These are phyloP conservation scores for Pseudotulostoma volvatum DNA, from an alignment of 495 filamentous ascomycete genomes.

Conservation along the genomic window DNA sequence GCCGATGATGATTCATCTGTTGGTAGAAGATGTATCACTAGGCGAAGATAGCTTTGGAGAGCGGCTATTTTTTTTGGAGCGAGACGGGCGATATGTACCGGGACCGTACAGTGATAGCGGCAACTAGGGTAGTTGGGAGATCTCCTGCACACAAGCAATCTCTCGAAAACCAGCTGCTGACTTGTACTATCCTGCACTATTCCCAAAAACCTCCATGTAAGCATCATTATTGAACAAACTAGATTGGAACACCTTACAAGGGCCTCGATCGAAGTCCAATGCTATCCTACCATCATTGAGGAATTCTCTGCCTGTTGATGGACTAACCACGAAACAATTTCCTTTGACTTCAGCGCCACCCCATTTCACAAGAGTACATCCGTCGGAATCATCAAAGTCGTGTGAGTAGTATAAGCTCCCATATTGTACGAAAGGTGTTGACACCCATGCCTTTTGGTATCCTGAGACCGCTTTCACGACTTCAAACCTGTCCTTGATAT, in stretches of 20 bases:
- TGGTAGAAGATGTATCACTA: constrained; percentile 14
- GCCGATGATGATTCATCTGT: constrained; percentile 8
- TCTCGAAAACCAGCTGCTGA: constrained; percentile 15
- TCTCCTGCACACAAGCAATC: constrained; percentile 12
- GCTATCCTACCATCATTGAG: constrained; percentile 12
- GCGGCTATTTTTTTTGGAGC: constrained; percentile 13
- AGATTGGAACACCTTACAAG: constrained; percentile 9
- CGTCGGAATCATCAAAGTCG: constrained; percentile 3
- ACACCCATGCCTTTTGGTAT: constrained; percentile 14
- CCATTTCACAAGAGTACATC: constrained; percentile 5
- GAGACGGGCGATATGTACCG: constrained; percentile 13
- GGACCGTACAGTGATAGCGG: constrained; percentile 16
- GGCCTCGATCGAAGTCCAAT: constrained; percentile 15
- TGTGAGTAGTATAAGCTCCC: constrained; percentile 15
- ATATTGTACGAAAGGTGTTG: constrained; percentile 12
- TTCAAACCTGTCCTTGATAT: constrained; percentile 9
- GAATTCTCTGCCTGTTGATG: constrained; percentile 13
- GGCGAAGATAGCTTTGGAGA: constrained; percentile 13
- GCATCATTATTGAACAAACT: background rate
- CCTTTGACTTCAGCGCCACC: constrained; percentile 5
- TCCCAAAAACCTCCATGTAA: constrained; percentile 4
- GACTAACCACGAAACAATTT: constrained; percentile 13
- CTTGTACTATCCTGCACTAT: constrained; percentile 12
- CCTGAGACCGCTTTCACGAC: constrained; percentile 13
- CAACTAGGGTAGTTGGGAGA: constrained; percentile 11